These are phyloP conservation scores for Sarocladium brachiariae DNA, from an alignment of 2,329 filamentous ascomycete species.

Conservation along the genomic window DNA sequence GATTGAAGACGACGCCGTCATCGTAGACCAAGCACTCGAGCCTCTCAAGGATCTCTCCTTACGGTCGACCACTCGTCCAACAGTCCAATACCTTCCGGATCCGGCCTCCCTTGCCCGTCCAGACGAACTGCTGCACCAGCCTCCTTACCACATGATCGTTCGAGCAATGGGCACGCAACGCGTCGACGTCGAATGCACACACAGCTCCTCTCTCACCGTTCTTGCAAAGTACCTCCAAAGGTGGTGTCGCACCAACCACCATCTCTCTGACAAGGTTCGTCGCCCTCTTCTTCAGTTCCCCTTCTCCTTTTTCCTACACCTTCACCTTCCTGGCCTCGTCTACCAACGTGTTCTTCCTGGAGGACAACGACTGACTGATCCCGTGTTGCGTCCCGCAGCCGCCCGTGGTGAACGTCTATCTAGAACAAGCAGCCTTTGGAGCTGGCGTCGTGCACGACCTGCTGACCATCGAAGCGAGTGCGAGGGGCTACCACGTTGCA, in stretches of 20 bases:
- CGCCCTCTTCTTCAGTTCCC: too few relatives aligned
- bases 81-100: constrained; percentile 30
- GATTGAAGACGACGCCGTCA: background rate
- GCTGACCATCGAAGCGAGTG: constrained; percentile 28
- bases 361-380: too few relatives aligned
- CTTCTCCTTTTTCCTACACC: too few relatives aligned
- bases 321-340: too few relatives aligned
- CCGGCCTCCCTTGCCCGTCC: constrained; percentile 35
- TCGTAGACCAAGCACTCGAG: background rate
- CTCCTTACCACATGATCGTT: constrained; percentile 42
- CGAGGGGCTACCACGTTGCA: constrained; percentile 30
- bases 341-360: too few relatives aligned
- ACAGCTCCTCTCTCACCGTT: constrained; percentile 37
- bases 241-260: constrained; percentile 39
- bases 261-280: constrained; percentile 27
- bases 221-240: constrained; percentile 39
- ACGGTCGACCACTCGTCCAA: background rate
- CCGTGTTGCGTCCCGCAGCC: too few relatives aligned
- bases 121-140: constrained; percentile 37
- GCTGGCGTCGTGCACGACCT: constrained; percentile 37
- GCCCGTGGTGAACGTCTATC: constrained; percentile 31
- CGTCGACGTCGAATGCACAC: constrained; percentile 40
- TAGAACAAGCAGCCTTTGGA: constrained; percentile 39
- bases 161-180: constrained; percentile 19
- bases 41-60: background rate